Evolutionary conservation across 2,329 filamentous ascomycete genomes (phyloP).

Genomic region (Paracorniculantispora psalliotae): DNA sequence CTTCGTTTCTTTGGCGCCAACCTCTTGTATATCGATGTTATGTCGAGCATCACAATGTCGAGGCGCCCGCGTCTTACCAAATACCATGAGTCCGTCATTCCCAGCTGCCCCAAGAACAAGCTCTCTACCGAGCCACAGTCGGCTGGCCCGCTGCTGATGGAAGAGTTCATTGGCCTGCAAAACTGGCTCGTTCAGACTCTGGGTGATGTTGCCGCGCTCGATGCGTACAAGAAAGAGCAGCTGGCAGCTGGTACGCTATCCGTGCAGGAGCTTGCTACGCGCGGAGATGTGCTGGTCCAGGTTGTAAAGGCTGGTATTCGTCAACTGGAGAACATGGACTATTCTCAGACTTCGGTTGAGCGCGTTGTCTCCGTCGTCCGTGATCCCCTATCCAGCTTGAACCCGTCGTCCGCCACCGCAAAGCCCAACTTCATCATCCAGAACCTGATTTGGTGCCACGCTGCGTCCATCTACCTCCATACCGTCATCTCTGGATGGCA

Average conservation of each 20-base stretch:
- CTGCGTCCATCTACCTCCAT: conserved; percentile 41
- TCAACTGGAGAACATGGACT: conserved; percentile 23
- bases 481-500: conserved; percentile 49
- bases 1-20: conserved; percentile 43
- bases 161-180: conserved; percentile 49
- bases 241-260: conserved; percentile 40
- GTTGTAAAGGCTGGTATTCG: conserved; percentile 30
- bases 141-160: conserved; percentile 36
- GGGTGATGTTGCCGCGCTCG: conserved; percentile 47
- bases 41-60: conserved; percentile 43
- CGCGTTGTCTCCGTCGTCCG: conserved; percentile 15
- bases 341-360: background rate
- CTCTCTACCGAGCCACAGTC: conserved; percentile 18
- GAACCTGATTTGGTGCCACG: conserved; percentile 44
- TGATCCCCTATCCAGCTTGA: conserved; percentile 21
- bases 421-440: conserved; percentile 22
- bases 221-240: conserved; percentile 50
- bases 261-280: conserved; percentile 39
- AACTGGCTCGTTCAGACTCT: conserved; percentile 55
- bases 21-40: conserved; percentile 45
- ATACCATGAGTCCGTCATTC: conserved; percentile 38
- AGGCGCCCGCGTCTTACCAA: conserved; percentile 36
- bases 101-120: conserved; percentile 22
- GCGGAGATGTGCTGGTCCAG: conserved; percentile 37
- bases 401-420: conserved; percentile 18